Evolutionary conservation across 108 stramenopile species (phyloP), one percentile per base, ranked within the genome.

Genomic region (Thalassiosira profunda): DNA sequence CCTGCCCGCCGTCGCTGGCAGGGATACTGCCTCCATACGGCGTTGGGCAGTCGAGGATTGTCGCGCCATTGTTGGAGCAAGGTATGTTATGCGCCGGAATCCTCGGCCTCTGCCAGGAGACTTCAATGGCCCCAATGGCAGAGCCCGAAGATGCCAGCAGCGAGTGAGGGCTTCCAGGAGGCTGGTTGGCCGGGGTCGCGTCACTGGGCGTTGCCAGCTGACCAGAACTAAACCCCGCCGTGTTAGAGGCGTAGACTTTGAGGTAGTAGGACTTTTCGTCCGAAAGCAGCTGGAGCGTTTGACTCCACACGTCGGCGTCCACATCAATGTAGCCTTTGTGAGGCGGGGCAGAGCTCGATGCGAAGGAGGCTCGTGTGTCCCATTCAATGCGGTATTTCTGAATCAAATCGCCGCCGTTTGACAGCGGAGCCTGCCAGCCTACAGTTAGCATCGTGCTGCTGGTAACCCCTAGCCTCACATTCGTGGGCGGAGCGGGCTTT

Each of bases 361-460:
- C 73, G 60, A 96, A 96, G 8, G 55, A 46, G 11, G 74, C 62
- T 17, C 76, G 51, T 12, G 80, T 84, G 84, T 96, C 95, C 95
- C 95, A 96, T 44, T 90, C 84, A n/a, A 96, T 62, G 18, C 72
- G 47, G 59, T 91, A 94, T n/a, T 64, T 58, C 4, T 76, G 72
- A 7, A 96, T 79, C 12, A 57, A 56, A 55, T 93, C 92, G 21
- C 95, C 95, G 18, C 95, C 95, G 58, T 90, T 67, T 42, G 78
- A 67, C 21, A 55, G 14, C 23, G 92, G 89, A 29, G 58, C 49
- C 20, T 43, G 44, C 71, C 80, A 90, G 11, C 78, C 78, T 24
- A 94, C 84, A 24, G 93, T 93, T 20, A 96, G 58, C 90, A 93
- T 91, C 23, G 82, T 83, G 58, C 90, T 79, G n/a, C 78, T 78